Base-by-base conservation (phyloP, 2,329 filamentous ascomycete genomes). In the Coniochaeta sp. region DNA sequence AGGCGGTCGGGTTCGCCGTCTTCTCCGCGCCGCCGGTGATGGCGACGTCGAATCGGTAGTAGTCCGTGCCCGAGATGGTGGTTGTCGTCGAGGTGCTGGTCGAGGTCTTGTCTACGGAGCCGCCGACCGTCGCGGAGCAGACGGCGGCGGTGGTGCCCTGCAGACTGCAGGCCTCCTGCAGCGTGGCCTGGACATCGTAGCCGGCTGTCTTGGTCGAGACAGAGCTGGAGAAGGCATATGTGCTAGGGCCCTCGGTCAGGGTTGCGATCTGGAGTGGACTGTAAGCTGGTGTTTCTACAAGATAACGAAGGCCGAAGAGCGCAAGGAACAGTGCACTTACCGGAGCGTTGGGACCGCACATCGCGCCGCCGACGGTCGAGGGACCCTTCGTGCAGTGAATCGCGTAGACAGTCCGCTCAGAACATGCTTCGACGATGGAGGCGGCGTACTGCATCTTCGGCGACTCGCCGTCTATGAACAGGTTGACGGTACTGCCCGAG, bases 11-110 rank as follows among this genome's bases (percentile, higher is more conserved):
- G 43, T 14, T 63, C 34, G 58, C 62, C 44, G 62, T 63, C 62
- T 64, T 64, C 44, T 63, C 63, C 11, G 63, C 63, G 54, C 63
- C 63, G 31, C 22, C 63, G 24, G 63, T 64, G 26, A 64, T 64
- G 56, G 63, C 36, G 24, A 64, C 63, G 28, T 63, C 52, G 47
- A 38, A 63, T 38, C 57, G 57, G 57, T 62, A 40, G 50, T 62
- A 59, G 34, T 59, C 28, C 6, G 60, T 38, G 22, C 60, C 34
- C 11, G 44, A 14, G 47, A 57, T 1, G 9, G 55, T 50, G n/a
- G 3, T 28, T 24, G 47, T 28, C 14, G 17, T 38, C 38, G 59
- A 19, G 14, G 19, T 26, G 31, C n/a, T 5, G 3, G 58, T 62
- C 11, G 38, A 24, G 17, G 22, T 44, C 47, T 43, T 43, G 31